Percentiles rank a stretch among this genome's conserved stretches.
Evolutionary conservation across 176 grass and related monocot genomes (phyloP).

Genomic region (Oryza glaberrima): DNA sequence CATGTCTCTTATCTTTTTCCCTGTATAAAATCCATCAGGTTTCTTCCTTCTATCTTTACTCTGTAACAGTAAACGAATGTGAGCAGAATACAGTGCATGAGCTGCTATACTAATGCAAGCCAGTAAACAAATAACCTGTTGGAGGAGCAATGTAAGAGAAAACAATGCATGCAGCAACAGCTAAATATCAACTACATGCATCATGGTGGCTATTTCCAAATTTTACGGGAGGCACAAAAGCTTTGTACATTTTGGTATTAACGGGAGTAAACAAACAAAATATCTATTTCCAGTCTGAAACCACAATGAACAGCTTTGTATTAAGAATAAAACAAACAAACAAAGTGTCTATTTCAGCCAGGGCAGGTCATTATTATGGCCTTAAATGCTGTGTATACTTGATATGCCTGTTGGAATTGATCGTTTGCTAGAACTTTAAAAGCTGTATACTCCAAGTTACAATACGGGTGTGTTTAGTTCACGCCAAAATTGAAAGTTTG

Average conservation of each 20-base stretch:
- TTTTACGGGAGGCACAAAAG: neutral
- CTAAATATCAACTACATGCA: neutral
- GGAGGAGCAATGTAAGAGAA: conserved; percentile 4
- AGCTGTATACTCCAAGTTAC: neutral
- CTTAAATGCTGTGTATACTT: neutral
- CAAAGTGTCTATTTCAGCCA: neutral
- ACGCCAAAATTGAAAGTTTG: too few species aligned
- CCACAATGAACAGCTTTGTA: neutral
- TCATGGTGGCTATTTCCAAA: conserved; percentile 1
- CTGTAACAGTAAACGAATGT: conserved; percentile 53
- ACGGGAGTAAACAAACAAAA: neutral
- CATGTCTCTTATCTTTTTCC: conserved; percentile 75
- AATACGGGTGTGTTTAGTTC: neutral
- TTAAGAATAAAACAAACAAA: neutral
- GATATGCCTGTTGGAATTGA: neutral
- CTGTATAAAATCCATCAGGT: conserved; percentile 68
- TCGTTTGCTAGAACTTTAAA: conserved; percentile 10
- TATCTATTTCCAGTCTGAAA: neutral
- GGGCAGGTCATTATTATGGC: neutral
- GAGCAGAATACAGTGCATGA: conserved; percentile 16
- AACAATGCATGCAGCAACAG: neutral
- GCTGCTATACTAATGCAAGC: neutral
- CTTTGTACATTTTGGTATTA: neutral
- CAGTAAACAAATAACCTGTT: neutral
- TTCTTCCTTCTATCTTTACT: conserved; percentile 92